These are phyloP conservation scores for Calonectria pseudoreteaudii DNA, from an alignment of 2,329 filamentous ascomycete species.

Conservation along the genomic window DNA sequence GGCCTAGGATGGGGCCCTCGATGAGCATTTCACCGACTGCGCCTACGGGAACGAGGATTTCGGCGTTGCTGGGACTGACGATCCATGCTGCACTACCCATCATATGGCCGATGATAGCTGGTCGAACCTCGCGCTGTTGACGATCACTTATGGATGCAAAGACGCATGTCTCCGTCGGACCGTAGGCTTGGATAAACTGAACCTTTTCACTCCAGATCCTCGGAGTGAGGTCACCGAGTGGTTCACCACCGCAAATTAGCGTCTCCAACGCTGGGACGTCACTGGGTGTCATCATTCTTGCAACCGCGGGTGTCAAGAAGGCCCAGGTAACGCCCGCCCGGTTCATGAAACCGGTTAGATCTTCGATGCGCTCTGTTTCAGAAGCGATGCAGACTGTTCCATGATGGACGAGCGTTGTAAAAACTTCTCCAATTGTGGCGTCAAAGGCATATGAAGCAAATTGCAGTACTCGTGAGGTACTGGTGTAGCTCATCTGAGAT, in stretches of 20 bases:
- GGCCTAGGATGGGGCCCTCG: constrained; percentile 30
- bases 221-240: constrained; percentile 9
- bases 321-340: constrained; percentile 21
- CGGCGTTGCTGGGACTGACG: constrained; percentile 16
- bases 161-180: constrained; percentile 33
- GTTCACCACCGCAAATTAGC: constrained; percentile 33
- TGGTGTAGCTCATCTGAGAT: background rate
- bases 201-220: constrained; percentile 20
- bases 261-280: constrained; percentile 26
- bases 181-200: constrained; percentile 37
- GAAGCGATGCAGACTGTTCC: constrained; percentile 27
- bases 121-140: constrained; percentile 7
- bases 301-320: constrained; percentile 34
- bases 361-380: constrained; percentile 17
- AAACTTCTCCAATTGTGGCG: constrained; percentile 16
- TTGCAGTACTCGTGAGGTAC: constrained; percentile 22
- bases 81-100: constrained; percentile 29
- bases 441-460: constrained; percentile 35
- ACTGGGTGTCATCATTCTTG: constrained; percentile 18
- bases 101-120: constrained; percentile 23
- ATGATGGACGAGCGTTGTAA: constrained; percentile 16
- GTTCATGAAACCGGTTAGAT: constrained; percentile 21
- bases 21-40: constrained; percentile 36
- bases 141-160: constrained; percentile 16
- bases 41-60: constrained; percentile 27